A percentile compares a stretch with the other conserved stretches of the same genome.
Conservation (phyloP, 768 basidiomycete species). For the Panaeolus cyanescens region DNA sequence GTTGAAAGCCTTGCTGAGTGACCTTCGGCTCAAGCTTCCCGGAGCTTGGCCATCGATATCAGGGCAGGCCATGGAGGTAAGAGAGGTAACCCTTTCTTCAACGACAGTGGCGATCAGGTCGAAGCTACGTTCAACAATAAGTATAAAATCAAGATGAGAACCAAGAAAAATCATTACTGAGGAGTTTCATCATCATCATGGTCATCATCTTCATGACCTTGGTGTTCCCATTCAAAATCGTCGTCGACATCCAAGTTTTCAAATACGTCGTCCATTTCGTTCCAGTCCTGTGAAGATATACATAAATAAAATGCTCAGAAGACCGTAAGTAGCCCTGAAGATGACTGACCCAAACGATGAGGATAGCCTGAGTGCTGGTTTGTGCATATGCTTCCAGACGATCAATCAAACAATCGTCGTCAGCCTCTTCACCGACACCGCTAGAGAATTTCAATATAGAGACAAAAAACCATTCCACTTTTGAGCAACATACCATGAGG, state of each 20-base stretch:
- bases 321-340: background rate
- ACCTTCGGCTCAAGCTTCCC: slow-evolving; percentile 15
- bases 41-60: slow-evolving; percentile 25
- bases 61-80: slow-evolving; percentile 20
- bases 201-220: slow-evolving; percentile 14
- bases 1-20: background rate
- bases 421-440: slow-evolving; percentile 12
- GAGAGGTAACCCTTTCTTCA: slow-evolving; percentile 13
- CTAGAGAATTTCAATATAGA: background rate
- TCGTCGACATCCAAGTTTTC: slow-evolving; percentile 19
- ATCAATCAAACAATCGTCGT: slow-evolving; percentile 23
- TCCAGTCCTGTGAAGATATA: slow-evolving; percentile 13
- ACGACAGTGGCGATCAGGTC: slow-evolving; percentile 20
- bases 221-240: too few relatives aligned
- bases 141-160: background rate
- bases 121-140: slow-evolving; percentile 4
- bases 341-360: slow-evolving; percentile 23
- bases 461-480: too few relatives aligned
- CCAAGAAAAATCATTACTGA: slow-evolving; percentile 13
- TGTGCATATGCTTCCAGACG: slow-evolving; percentile 18
- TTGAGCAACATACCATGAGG: slow-evolving; percentile 17
- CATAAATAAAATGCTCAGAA: background rate
- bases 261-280: slow-evolving; percentile 20
- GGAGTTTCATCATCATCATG: slow-evolving; percentile 19
- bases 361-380: slow-evolving; percentile 21